A percentile compares a stretch with the other conserved stretches of the same genome.
Conservation (phyloP, 208 protist genomes). For the Crithidia fasciculata region DNA sequence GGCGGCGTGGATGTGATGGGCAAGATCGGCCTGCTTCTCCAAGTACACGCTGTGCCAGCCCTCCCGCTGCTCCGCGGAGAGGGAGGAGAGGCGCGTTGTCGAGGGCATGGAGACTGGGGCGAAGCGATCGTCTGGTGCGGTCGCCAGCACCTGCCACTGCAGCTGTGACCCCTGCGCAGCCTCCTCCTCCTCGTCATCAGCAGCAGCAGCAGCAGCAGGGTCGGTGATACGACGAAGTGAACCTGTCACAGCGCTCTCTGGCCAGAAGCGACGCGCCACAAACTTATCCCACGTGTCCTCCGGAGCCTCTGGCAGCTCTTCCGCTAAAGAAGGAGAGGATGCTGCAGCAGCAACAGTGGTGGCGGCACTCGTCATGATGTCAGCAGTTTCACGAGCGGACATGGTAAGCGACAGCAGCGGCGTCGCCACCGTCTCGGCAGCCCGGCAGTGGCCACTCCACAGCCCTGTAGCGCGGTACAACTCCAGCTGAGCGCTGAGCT, state of each 20-base stretch:
- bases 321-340: neutral
- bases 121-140: conserved; percentile 26
- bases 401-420: conserved; percentile 70
- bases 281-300: conserved; percentile 26
- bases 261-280: conserved; percentile 31
- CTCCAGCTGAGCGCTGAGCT: conserved; percentile 28
- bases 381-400: conserved; percentile 54
- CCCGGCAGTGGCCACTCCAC: conserved; percentile 36
- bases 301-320: neutral
- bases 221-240: conserved; percentile 8
- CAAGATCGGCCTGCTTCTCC: conserved; percentile 65
- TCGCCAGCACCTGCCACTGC: conserved; percentile 23
- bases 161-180: neutral
- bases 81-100: conserved; percentile 36
- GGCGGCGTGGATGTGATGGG: conserved; percentile 43
- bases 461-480: conserved; percentile 6
- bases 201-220: neutral
- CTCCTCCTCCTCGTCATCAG: neutral
- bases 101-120: conserved; percentile 47
- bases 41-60: conserved; percentile 67
- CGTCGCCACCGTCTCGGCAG: conserved; percentile 25
- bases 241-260: conserved; percentile 19
- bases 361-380: conserved; percentile 40
- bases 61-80: conserved; percentile 48
- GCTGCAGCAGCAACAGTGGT: neutral